phyloP scores from a whole-genome alignment of 2,329 filamentous ascomycete species.

The Tolypocladium sp. region DNA sequence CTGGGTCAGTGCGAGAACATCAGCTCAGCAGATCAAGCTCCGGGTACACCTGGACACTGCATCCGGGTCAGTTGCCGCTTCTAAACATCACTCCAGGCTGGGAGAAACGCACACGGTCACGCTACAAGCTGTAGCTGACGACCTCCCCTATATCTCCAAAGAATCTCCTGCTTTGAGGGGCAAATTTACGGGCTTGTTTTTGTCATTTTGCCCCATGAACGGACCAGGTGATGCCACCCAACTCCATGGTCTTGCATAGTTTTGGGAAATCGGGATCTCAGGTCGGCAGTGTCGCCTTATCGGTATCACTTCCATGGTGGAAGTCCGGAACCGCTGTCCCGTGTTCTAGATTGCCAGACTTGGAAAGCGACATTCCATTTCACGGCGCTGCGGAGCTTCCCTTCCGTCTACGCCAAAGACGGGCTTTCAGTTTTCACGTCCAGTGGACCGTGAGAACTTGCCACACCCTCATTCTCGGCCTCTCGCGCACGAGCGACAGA shows the following conservation, averaged over 20 bases:
- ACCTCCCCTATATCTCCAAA: neutral
- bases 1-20: neutral
- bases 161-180: neutral
- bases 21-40: neutral
- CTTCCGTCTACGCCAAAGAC: neutral
- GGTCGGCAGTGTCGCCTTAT: neutral
- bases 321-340: no score
- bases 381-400: neutral
- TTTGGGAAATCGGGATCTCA: neutral
- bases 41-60: neutral
- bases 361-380: neutral
- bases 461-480: neutral
- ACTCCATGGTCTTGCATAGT: neutral
- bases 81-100: no score
- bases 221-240: neutral
- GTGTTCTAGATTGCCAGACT: no score
- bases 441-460: neutral
- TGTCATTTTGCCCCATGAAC: neutral
- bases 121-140: neutral
- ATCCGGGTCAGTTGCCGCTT: neutral
- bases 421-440: neutral
- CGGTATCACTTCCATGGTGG: neutral
- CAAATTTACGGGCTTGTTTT: neutral
- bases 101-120: neutral
- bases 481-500: neutral